A percentile compares a stretch with the other conserved stretches of the same genome.
Conservation (phyloP, 202 grass and related monocot species). For the Tripidium arundinaceum region DNA sequence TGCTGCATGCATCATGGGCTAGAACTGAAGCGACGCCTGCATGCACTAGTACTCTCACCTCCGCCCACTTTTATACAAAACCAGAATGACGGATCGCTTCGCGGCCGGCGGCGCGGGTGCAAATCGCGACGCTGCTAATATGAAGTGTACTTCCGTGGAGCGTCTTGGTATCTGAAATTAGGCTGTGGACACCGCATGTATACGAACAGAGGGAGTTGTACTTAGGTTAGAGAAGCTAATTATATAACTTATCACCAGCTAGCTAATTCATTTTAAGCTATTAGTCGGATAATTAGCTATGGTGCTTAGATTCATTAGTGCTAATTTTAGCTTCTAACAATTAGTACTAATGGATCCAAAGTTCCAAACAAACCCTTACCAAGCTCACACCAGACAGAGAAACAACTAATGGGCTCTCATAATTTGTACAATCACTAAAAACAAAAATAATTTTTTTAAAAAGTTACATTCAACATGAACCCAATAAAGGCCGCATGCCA, state of each 20-base stretch:
- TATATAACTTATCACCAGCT: not conserved
- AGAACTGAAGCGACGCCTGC: not conserved
- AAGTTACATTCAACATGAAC: not conserved
- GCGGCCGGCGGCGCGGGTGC: too few species aligned
- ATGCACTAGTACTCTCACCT: not conserved
- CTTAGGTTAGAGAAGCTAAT: not conserved
- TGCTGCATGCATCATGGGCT: not conserved
- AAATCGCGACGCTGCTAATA: too few species aligned
- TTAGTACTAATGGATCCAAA: not conserved
- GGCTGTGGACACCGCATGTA: too few species aligned
- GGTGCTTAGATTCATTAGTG: not conserved
- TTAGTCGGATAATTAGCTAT: not conserved
- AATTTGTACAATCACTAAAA: not conserved
- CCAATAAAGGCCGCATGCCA: not conserved
- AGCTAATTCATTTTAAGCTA: not conserved
- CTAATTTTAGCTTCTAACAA: not conserved
- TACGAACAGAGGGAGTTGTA: too few species aligned
- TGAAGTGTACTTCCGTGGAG: too few species aligned
- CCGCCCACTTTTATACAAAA: too few species aligned
- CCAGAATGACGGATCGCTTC: too few species aligned
- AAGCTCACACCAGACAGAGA: not conserved
- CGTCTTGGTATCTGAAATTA: too few species aligned
- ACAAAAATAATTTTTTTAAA: not conserved
- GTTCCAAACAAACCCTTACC: not conserved
- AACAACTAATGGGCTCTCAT: not conserved